These are phyloP conservation scores for Trichoderma atrobrunneum DNA, from an alignment of 2,329 filamentous ascomycete species.

Conservation along the genomic window DNA sequence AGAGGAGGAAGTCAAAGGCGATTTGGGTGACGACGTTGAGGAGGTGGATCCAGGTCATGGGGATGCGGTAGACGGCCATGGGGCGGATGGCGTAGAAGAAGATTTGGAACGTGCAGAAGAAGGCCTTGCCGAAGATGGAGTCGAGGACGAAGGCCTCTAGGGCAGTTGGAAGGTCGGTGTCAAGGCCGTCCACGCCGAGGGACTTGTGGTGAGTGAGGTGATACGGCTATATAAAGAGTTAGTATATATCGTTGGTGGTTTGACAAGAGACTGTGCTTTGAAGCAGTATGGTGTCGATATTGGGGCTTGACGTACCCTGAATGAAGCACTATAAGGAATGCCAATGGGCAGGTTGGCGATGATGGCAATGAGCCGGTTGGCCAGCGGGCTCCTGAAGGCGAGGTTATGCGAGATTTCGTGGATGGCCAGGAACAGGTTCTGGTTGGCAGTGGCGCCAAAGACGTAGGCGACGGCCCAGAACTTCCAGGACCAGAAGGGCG, in stretches of 20 bases:
- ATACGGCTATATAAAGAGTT: slow-evolving; percentile 63
- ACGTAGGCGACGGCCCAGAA: slow-evolving; percentile 89
- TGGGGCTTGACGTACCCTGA: slow-evolving; percentile 62
- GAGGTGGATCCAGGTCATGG: slow-evolving; percentile 79
- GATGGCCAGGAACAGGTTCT: slow-evolving; percentile 97
- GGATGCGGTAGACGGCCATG: slow-evolving; percentile 88
- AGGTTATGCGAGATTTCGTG: slow-evolving; percentile 99
- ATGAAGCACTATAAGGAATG: slow-evolving; percentile 92
- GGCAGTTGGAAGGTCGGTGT: slow-evolving; percentile 91
- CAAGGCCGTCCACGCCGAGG: slow-evolving; percentile 90
- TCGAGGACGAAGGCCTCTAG: slow-evolving; percentile 91
- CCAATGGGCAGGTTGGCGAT: slow-evolving; percentile 95
- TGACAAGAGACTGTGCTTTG: not conserved
- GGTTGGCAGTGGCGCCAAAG: slow-evolving; percentile 91
- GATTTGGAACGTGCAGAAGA: slow-evolving; percentile 99
- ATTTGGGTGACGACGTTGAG: slow-evolving; percentile 78
- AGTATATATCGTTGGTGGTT: not conserved
- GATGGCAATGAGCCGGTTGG: slow-evolving; percentile 84
- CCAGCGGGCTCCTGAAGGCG: slow-evolving; percentile 76
- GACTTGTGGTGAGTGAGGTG: slow-evolving; percentile 99
- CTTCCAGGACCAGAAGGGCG: slow-evolving; percentile 74
- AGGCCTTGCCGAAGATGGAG: slow-evolving; percentile 92
- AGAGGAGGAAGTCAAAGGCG: slow-evolving; percentile 70
- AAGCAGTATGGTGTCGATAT: not conserved
- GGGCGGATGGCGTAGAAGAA: slow-evolving; percentile 96